Conservation (phyloP, 2,329 filamentous ascomycete species). For the Botrytis porri region DNA sequence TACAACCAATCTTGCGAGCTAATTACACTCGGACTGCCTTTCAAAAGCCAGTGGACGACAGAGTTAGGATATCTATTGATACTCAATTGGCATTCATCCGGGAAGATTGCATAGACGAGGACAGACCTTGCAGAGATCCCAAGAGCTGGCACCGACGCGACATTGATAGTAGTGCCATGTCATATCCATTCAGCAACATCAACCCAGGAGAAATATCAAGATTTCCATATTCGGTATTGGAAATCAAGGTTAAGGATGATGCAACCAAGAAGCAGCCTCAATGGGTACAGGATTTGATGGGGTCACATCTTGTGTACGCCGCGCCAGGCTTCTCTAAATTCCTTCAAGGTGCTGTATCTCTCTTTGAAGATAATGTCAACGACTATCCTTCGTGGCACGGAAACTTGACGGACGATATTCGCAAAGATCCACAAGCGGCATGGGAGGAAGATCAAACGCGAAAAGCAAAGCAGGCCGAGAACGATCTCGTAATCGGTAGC, state of each 20-base stretch:
- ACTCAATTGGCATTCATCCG: slow-evolving; percentile 87
- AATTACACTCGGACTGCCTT: slow-evolving; percentile 95
- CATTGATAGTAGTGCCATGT: slow-evolving; percentile 78
- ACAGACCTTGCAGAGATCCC: slow-evolving; percentile 85
- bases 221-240: slow-evolving; percentile 87
- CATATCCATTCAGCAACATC: slow-evolving; percentile 82
- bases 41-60: slow-evolving; percentile 89
- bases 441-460: slow-evolving; percentile 90
- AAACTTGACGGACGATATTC: slow-evolving; percentile 88
- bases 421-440: slow-evolving; percentile 83
- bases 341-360: slow-evolving; percentile 82
- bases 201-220: slow-evolving; percentile 87
- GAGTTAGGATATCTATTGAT: slow-evolving; percentile 88
- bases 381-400: slow-evolving; percentile 94
- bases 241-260: slow-evolving; percentile 81
- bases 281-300: slow-evolving; percentile 91
- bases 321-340: slow-evolving; percentile 95
- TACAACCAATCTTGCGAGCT: slow-evolving; percentile 83
- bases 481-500: slow-evolving; percentile 85
- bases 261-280: slow-evolving; percentile 65
- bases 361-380: slow-evolving; percentile 97
- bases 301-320: slow-evolving; percentile 86
- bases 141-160: slow-evolving; percentile 88
- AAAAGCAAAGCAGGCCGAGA: slow-evolving; percentile 75
- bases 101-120: slow-evolving; percentile 71